Conservation (phyloP, 768 basidiomycete genomes). For the Russula compacta region DNA sequence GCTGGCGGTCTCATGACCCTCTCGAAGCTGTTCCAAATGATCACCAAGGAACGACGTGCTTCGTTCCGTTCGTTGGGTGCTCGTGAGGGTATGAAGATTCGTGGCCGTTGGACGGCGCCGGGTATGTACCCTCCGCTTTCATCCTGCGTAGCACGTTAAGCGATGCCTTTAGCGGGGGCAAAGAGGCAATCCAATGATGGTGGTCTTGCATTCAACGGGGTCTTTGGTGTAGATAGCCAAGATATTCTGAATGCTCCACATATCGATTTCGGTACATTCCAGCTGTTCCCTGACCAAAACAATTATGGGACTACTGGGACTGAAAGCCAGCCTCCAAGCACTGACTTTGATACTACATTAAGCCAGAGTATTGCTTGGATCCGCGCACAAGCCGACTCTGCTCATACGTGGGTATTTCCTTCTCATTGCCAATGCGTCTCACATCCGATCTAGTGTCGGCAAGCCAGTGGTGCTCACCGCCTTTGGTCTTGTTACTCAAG, state of each 20-base stretch:
- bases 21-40: slow-evolving; percentile 16
- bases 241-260: slow-evolving; percentile 29
- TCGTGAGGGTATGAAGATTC: slow-evolving; percentile 17
- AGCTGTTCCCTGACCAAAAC: slow-evolving; percentile 33
- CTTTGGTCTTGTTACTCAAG: slow-evolving; percentile 27
- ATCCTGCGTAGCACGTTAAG: not conserved
- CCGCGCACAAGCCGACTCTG: slow-evolving; percentile 21
- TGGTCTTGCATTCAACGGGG: slow-evolving; percentile 31
- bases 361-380: slow-evolving; percentile 28
- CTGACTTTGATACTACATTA: slow-evolving; percentile 22
- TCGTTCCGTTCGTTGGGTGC: not conserved
- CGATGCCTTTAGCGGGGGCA: not conserved
- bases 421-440: not conserved
- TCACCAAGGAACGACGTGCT: slow-evolving; percentile 16
- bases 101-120: slow-evolving; percentile 23
- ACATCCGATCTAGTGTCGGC: slow-evolving; percentile 19
- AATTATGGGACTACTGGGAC: slow-evolving; percentile 21
- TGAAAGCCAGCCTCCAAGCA: not conserved
- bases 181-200: slow-evolving; percentile 1
- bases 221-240: slow-evolving; percentile 30
- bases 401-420: slow-evolving; percentile 15
- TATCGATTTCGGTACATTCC: slow-evolving; percentile 32
- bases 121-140: slow-evolving; percentile 6
- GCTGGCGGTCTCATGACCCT: slow-evolving; percentile 16
- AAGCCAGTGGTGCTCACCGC: slow-evolving; percentile 29